Evolutionary conservation across 2,329 filamentous ascomycete species (phyloP).

Genomic region (Hypoxylon sp.): DNA sequence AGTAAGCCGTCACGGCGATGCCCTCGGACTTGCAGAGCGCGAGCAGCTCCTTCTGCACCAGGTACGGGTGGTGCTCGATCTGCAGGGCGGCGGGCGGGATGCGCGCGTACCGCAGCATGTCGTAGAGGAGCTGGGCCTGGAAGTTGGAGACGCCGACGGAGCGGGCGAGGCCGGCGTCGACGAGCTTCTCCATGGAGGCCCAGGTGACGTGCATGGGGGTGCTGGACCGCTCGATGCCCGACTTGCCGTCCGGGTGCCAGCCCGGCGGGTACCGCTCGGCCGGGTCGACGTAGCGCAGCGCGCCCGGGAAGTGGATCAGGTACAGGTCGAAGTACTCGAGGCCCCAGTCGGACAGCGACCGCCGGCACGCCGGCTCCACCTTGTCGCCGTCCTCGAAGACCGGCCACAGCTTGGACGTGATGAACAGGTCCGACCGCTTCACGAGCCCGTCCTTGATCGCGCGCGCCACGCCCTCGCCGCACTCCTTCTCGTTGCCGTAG

Average conservation of each 20-base stretch:
- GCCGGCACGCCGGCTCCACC: constrained; percentile 77
- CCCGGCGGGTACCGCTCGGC: constrained; percentile 79
- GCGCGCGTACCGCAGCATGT: constrained; percentile 79
- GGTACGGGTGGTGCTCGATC: constrained; percentile 91
- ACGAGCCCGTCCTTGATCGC: constrained; percentile 84
- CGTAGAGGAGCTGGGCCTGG: constrained; percentile 78
- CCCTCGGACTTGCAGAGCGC: constrained; percentile 73
- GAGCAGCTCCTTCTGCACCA: constrained; percentile 77
- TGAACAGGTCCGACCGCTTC: constrained; percentile 87
- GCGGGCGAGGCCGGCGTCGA: constrained; percentile 71
- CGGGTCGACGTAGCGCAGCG: constrained; percentile 86
- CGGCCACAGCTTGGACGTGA: constrained; percentile 94
- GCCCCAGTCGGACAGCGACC: constrained; percentile 82
- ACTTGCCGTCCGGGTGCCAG: constrained; percentile 72
- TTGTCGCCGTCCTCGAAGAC: constrained; percentile 83
- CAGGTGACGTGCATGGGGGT: constrained; percentile 83
- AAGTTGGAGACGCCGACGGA: constrained; percentile 87
- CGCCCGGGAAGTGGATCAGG: constrained; percentile 88
- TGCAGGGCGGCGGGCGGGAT: constrained; percentile 80
- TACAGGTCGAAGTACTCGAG: constrained; percentile 91
- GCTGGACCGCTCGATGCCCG: constrained; percentile 69
- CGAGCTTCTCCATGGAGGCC: constrained; percentile 79
- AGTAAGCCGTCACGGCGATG: constrained; percentile 83
- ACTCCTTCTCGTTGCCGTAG: constrained; percentile 84
- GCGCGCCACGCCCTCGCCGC: constrained; percentile 77